Evolutionary conservation across 2,329 filamentous ascomycete genomes (phyloP), one percentile per base, ranked within the genome.

Genomic region (Clonostachys rhizophaga): DNA sequence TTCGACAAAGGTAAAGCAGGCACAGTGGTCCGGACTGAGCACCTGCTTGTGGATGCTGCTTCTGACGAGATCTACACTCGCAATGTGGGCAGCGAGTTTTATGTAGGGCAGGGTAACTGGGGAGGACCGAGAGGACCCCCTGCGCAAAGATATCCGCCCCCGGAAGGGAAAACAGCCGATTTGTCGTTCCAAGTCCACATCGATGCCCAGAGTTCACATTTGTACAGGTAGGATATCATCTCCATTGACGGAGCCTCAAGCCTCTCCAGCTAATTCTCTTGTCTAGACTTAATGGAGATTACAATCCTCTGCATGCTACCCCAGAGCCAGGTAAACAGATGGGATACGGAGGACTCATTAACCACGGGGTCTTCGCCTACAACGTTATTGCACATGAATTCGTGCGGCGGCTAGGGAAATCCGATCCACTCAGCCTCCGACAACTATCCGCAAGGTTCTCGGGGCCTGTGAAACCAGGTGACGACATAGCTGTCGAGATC

Each of bases 261-360:
- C 9, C 24, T 30, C 24, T 30, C 24, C 24, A 30, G 24, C 24
- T 30, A 30, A 30, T 30, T 30, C 24, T 1, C 10, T 4, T 30
- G 36, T 39, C 11, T 11, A 51, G 86, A 52, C 75, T 92, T 37
- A 92, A 92, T 55, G 88, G 88, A 53, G 89, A 92, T 68, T 92
- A 92, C 67, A 92, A 92, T 68, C 89, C 88, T 20, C 79, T 92
- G 35, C 88, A 92, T 63, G 87, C 87, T 4, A 85, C 84, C 30
- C 87, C 87, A 6, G 86, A 87, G 64, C 86, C 87, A 0, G 87
- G 87, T 49, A 69, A 79, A 66, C 82, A 87, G 67, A 91, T 92
- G 87, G 87, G 89, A 44, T 92, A 91, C 54, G 87, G 87, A 14
- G 88, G 88, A 17, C 72, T 81, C 50, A 92, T 92, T 62, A 85